These are phyloP conservation scores for Baorangia bicolor DNA, from an alignment of 768 basidiomycete species.

Conservation along the genomic window DNA sequence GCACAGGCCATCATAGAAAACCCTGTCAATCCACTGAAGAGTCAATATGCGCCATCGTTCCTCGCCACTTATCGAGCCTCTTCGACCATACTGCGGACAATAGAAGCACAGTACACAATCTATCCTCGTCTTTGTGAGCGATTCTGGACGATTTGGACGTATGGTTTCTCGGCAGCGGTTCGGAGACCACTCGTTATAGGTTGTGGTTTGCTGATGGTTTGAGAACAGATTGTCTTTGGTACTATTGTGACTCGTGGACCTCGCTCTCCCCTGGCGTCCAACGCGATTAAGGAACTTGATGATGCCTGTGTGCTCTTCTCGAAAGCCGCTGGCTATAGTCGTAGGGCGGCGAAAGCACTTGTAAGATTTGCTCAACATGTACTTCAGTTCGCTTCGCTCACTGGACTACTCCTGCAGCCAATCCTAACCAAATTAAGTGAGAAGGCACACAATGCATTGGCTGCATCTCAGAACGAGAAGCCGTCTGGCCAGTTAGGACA, in stretches of 20 bases:
- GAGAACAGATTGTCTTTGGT: constrained; percentile 66
- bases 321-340: constrained; percentile 56
- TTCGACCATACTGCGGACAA: constrained; percentile 52
- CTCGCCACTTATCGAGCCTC: constrained; percentile 60
- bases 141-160: constrained; percentile 66
- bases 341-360: constrained; percentile 63
- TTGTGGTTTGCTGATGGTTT: constrained; percentile 1
- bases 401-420: constrained; percentile 33
- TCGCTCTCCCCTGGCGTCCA: constrained; percentile 59
- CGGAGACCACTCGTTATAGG: constrained; percentile 10
- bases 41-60: constrained; percentile 62
- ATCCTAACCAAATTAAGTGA: constrained; percentile 61
- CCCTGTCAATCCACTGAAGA: constrained; percentile 64
- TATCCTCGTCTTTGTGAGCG: constrained; percentile 50
- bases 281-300: constrained; percentile 70
- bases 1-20: constrained; percentile 70
- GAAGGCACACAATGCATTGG: constrained; percentile 61
- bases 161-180: constrained; percentile 54
- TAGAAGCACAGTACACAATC: constrained; percentile 46
- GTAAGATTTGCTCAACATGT: constrained; percentile 37
- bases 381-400: neutral
- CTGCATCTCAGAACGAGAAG: constrained; percentile 39
- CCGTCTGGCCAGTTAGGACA: constrained; percentile 32
- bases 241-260: constrained; percentile 77
- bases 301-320: constrained; percentile 65